Base-by-base conservation (phyloP, 805 yeast genomes). In the Yarrowia porcina region DNA sequence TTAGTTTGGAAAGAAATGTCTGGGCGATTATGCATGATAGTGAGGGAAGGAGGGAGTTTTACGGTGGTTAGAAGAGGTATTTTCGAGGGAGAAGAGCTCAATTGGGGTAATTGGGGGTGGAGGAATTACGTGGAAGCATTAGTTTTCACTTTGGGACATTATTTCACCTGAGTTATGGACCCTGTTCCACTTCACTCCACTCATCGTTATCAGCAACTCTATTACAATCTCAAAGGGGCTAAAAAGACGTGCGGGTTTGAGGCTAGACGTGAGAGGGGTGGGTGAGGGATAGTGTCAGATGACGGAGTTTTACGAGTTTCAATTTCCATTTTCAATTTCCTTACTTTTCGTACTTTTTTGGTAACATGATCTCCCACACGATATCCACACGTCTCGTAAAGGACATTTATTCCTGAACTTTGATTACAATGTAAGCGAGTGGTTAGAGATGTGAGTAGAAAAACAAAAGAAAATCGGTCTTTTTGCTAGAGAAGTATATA, bases 11-110 rank as follows among this genome's bases (percentile, higher is more conserved):
- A 23, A 45, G 35, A 45, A 13, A 18, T 27, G 50, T 28, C 33
- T 18, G 20, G 35, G 23, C 23, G 50, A 27, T 44, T 44, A 44
- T 44, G 50, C 50, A 42, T 42, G 49, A 42, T n/a, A 42, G 28
- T 15, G 11, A 21, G 17, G n/a, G 11, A 27, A 12, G 35, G 4
- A 8, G 27, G 33, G 15, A n/a, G n/a, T n/a, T n/a, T n/a, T n/a
- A n/a, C n/a, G n/a, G n/a, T n/a, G n/a, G n/a, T n/a, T n/a, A n/a
- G n/a, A n/a, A n/a, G n/a, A n/a, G 23, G 5, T 3, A 18, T 36
- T 5, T 5, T 1, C 12, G 23, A 10, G 15, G 13, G 25, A 15
- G 5, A 13, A 12, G 21, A 17, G 10, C 4, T 36, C 41, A 36
- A 36, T 36, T 36, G 28, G 17, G 25, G 8, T 25, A n/a, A n/a